Conservation (phyloP, 257 asterid species). For the Parsonsia alboflavescens region DNA sequence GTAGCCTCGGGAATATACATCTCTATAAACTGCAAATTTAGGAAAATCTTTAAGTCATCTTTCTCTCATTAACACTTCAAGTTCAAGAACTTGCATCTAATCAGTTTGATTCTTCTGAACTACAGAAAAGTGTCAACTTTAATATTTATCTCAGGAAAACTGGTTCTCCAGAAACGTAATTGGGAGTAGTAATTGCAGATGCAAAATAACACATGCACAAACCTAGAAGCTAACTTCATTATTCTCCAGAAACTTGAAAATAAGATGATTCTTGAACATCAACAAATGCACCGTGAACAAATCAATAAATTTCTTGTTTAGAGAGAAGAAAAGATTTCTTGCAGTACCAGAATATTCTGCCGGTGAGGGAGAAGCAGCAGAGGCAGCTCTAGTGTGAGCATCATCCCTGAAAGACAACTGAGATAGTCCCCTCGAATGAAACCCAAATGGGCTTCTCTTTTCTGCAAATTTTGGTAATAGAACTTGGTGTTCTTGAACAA, state of each 20-base stretch:
- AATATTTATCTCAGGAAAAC: not conserved
- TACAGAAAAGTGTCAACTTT: not conserved
- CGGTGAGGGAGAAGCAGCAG: slow-evolving; percentile 45
- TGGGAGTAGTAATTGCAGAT: not conserved
- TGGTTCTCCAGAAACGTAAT: not conserved
- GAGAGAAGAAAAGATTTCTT: not conserved
- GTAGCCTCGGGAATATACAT: not conserved
- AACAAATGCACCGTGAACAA: not conserved
- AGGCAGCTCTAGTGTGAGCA: slow-evolving; percentile 32
- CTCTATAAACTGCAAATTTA: not conserved
- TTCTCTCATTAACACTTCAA: not conserved
- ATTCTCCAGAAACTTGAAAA: no score
- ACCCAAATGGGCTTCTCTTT: slow-evolving; percentile 4
- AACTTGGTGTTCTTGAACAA: slow-evolving; percentile 8
- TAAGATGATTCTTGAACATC: not conserved
- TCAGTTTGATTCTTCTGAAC: not conserved
- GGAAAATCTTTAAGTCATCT: not conserved
- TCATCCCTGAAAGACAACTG: slow-evolving; percentile 5
- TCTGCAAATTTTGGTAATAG: slow-evolving; percentile 21
- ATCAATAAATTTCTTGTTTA: no score
- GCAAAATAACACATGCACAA: not conserved
- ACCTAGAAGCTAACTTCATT: not conserved
- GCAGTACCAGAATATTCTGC: slow-evolving; percentile 46
- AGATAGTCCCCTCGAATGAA: slow-evolving; percentile 10
- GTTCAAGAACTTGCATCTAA: not conserved